Conservation (phyloP, 108 stramenopile species). For the Pelagomonas calceolata region DNA sequence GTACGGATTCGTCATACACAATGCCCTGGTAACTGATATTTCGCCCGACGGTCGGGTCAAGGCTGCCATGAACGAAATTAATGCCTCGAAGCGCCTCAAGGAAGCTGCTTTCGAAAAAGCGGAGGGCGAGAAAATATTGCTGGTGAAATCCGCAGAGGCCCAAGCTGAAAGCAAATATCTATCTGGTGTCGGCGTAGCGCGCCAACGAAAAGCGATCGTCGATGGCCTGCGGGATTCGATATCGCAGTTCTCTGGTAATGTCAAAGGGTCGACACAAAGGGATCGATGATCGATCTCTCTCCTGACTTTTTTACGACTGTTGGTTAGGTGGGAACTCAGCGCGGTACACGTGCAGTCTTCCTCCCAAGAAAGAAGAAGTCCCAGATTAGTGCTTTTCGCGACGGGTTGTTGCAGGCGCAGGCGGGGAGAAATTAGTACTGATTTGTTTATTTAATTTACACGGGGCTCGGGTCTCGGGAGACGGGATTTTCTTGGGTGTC, state of each 20-base stretch:
- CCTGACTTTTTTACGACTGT: too few species aligned
- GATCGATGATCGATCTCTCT: too few species aligned
- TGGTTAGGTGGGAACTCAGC: too few species aligned
- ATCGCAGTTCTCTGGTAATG: conserved; percentile 63
- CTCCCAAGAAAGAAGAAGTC: too few species aligned
- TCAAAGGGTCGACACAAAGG: conserved; percentile 75
- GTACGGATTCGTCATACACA: conserved; percentile 69
- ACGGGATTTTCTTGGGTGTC: too few species aligned
- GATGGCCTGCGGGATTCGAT: conserved; percentile 71
- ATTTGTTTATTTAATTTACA: too few species aligned
- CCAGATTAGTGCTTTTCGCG: too few species aligned
- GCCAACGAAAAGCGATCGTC: conserved; percentile 91
- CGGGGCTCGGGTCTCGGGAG: too few species aligned
- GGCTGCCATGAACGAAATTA: conserved; percentile 66
- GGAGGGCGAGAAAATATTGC: conserved; percentile 90
- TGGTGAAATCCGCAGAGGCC: conserved; percentile 83
- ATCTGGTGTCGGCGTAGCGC: conserved; percentile 87
- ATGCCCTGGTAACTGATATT: conserved; percentile 47
- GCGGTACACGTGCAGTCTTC: too few species aligned
- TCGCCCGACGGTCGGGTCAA: conserved; percentile 50
- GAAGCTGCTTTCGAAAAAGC: conserved; percentile 83
- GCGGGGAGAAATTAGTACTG: too few species aligned
- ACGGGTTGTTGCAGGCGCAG: too few species aligned
- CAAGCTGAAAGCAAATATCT: conserved; percentile 94
- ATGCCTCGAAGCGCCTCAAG: conserved; percentile 82